Percentiles rank a stretch among this genome's conserved stretches.
Conservation (phyloP, 2,329 filamentous ascomycete species). For the Truncatella angustata region DNA sequence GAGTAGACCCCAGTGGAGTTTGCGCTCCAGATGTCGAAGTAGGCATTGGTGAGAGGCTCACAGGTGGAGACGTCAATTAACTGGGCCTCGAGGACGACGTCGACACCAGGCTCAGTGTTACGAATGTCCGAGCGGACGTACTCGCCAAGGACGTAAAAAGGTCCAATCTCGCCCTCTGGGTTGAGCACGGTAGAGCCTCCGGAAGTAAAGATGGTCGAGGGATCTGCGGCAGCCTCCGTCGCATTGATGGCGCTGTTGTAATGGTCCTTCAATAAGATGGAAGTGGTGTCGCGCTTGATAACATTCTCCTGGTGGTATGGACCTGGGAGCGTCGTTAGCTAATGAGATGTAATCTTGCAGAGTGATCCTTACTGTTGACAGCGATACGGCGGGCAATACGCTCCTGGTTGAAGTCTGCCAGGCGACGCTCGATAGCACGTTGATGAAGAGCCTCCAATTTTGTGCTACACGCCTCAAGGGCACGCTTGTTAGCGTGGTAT, state of each 20-base stretch:
- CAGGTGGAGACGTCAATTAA: slow-evolving; percentile 54
- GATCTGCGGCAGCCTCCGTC: neutral
- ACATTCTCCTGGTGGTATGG: neutral
- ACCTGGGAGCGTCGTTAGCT: neutral
- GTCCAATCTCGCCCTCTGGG: slow-evolving; percentile 53
- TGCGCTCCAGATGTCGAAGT: slow-evolving; percentile 51
- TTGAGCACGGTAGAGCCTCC: slow-evolving; percentile 33
- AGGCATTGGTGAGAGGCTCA: slow-evolving; percentile 44
- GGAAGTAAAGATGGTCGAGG: neutral
- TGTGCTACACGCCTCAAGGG: neutral
- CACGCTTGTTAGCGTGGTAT: slow-evolving; percentile 1
- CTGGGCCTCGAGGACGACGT: slow-evolving; percentile 49
- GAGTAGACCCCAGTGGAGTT: slow-evolving; percentile 48
- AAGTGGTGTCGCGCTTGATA: slow-evolving; percentile 6
- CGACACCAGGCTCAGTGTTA: slow-evolving; percentile 46
- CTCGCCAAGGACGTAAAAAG: slow-evolving; percentile 54
- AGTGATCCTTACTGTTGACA: neutral
- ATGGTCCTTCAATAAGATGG: neutral
- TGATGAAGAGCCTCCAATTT: neutral
- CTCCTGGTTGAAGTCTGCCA: neutral
- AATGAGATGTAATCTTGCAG: neutral
- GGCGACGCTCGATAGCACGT: neutral
- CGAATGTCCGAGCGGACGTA: slow-evolving; percentile 46
- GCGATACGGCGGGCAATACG: slow-evolving; percentile 4
- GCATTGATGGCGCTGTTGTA: neutral